Conservation (phyloP, 108 stramenopile species). For the Conticribra guillardii region DNA sequence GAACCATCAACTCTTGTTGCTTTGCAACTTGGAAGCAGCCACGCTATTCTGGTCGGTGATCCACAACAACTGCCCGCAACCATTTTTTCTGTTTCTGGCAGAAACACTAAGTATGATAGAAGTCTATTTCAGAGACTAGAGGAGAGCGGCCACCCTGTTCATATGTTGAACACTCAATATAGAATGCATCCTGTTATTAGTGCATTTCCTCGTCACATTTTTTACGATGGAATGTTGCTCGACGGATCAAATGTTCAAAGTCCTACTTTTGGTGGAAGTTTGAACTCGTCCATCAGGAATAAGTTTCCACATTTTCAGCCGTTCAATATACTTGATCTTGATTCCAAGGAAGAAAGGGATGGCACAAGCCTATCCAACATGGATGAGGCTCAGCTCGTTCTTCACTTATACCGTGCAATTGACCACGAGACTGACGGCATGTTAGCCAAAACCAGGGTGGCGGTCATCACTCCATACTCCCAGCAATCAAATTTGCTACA, state of each 20-base stretch:
- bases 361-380: constrained; percentile 49
- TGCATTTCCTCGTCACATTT: constrained; percentile 67
- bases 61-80: constrained; percentile 89
- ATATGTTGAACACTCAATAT: constrained; percentile 92
- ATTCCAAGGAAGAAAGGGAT: constrained; percentile 49
- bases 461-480: constrained; percentile 79
- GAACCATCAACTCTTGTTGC: constrained; percentile 87
- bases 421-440: constrained; percentile 42
- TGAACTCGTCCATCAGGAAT: constrained; percentile 27
- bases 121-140: constrained; percentile 85
- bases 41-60: constrained; percentile 86
- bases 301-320: constrained; percentile 53
- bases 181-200: constrained; percentile 74
- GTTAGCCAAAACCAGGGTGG: constrained; percentile 47
- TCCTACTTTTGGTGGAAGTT: constrained; percentile 38
- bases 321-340: constrained; percentile 61
- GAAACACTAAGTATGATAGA: constrained; percentile 62
- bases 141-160: constrained; percentile 64
- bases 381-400: constrained; percentile 37
- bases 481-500: constrained; percentile 61
- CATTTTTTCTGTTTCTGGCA: constrained; percentile 61
- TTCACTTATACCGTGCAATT: constrained; percentile 44
- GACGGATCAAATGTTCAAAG: constrained; percentile 58
- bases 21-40: constrained; percentile 63
- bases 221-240: constrained; percentile 58